Conservation (phyloP, 2,329 filamentous ascomycete genomes). For the Didymella glomerata region DNA sequence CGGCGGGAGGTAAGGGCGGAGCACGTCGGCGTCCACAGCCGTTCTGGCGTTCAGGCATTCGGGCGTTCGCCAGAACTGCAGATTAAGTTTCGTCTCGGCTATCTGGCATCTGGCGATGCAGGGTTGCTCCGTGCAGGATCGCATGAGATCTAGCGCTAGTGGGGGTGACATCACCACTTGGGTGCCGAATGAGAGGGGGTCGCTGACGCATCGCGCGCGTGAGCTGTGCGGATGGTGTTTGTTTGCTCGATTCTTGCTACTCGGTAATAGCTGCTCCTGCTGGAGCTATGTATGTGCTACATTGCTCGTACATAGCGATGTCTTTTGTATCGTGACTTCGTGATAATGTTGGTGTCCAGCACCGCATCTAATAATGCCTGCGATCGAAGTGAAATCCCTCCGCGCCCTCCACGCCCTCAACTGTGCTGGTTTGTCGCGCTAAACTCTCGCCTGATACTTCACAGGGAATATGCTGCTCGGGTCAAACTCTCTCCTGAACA, state of each 20-base stretch:
- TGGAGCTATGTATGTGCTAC: too few relatives aligned
- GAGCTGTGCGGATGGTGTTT: too few relatives aligned
- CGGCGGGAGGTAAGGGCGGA: too few relatives aligned
- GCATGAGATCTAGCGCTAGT: slow-evolving; percentile 13
- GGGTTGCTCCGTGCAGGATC: neutral
- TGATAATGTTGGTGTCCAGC: neutral
- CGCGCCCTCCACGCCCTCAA: neutral
- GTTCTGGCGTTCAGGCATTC: neutral
- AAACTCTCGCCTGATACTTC: slow-evolving; percentile 34
- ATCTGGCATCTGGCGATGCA: neutral
- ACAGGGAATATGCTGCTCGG: slow-evolving; percentile 52
- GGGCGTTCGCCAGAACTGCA: neutral
- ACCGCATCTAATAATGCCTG: neutral
- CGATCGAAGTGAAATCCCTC: neutral
- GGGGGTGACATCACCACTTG: slow-evolving; percentile 14
- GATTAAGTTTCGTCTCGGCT: neutral
- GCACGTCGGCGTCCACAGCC: neutral
- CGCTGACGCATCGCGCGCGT: neutral
- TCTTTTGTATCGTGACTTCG: neutral
- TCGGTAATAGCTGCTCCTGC: neutral
- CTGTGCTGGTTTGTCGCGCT: neutral
- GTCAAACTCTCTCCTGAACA: slow-evolving; percentile 53
- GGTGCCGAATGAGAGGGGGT: neutral
- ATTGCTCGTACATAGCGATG: neutral
- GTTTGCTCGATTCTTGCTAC: neutral